Percentiles rank a stretch among this genome's conserved stretches.
These are phyloP conservation scores for Aspergillus sclerotialis DNA, from an alignment of 2,329 filamentous ascomycete species.

Conservation along the genomic window DNA sequence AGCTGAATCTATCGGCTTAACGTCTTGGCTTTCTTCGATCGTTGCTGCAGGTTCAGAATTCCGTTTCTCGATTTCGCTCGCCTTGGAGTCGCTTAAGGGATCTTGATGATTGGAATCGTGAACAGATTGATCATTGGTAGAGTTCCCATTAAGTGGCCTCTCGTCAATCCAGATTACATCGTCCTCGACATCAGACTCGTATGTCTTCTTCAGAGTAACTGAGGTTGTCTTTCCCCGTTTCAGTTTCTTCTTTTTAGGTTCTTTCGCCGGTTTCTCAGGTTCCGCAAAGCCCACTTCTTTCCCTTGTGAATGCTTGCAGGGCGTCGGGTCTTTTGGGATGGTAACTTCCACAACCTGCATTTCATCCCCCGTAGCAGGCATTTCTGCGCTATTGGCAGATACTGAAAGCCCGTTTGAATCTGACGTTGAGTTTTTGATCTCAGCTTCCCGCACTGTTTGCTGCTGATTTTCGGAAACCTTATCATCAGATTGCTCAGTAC, in stretches of 20 bases:
- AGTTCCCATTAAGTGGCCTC: slow-evolving; percentile 8
- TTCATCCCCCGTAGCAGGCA: too few species aligned
- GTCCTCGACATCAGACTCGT: slow-evolving; percentile 26
- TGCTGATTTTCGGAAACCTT: neutral
- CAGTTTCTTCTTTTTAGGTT: slow-evolving; percentile 34
- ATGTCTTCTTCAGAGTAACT: slow-evolving; percentile 21
- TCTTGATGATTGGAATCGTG: too few species aligned
- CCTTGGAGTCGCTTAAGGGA: too few species aligned
- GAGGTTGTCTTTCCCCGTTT: slow-evolving; percentile 40
- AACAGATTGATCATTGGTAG: slow-evolving; percentile 3
- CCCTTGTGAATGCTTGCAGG: neutral
- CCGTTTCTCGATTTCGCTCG: too few species aligned
- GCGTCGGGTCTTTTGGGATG: neutral
- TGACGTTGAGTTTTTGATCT: too few species aligned
- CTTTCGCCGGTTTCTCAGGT: slow-evolving; percentile 13
- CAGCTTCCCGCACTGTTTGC: too few species aligned
- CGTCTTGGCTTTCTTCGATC: slow-evolving; percentile 5
- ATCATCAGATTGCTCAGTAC: neutral
- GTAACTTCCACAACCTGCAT: too few species aligned
- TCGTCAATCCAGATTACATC: slow-evolving; percentile 38
- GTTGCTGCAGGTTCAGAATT: too few species aligned
- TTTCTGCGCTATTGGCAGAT: too few species aligned
- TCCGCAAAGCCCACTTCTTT: neutral
- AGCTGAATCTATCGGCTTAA: neutral
- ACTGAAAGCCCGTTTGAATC: too few species aligned